phyloP scores from a whole-genome alignment of 306 rosid genomes.

The Hippophae tibetana region DNA sequence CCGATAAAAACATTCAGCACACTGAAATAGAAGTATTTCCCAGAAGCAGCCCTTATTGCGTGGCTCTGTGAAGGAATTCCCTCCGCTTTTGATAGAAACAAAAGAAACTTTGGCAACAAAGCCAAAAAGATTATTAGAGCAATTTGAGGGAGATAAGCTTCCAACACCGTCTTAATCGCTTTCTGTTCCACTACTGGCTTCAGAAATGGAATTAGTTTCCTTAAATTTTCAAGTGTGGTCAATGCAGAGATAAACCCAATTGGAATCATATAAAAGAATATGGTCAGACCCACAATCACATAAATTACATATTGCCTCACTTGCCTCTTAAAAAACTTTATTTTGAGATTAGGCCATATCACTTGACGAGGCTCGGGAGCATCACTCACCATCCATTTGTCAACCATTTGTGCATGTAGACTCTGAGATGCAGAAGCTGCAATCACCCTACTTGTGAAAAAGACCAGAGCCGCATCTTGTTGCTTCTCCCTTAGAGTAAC shows the following conservation, averaged over 20 bases:
- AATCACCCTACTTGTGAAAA: conserved; percentile 53
- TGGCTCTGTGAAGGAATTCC: conserved; percentile 82
- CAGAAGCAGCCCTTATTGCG: conserved; percentile 74
- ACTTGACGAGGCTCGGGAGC: conserved; percentile 77
- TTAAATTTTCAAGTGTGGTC: conserved; percentile 59
- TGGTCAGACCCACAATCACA: conserved; percentile 49
- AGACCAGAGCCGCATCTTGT: conserved; percentile 58
- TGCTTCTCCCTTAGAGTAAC: conserved; percentile 78
- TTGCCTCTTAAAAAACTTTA: conserved; percentile 48
- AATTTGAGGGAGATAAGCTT: conserved; percentile 88
- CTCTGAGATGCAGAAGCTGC: conserved; percentile 93
- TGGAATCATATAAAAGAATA: conserved; percentile 77
- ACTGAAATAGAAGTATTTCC: conserved; percentile 75
- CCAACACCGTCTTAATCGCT: conserved; percentile 53
- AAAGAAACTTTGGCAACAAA: conserved; percentile 67
- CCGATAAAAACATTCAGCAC: conserved; percentile 83
- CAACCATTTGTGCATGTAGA: conserved; percentile 65
- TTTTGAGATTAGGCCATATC: conserved; percentile 69
- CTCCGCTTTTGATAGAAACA: conserved; percentile 63
- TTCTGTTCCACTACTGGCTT: conserved; percentile 33
- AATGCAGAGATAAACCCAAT: conserved; percentile 58
- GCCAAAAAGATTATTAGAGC: conserved; percentile 76
- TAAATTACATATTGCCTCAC: conserved; percentile 59
- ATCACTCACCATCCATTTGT: conserved; percentile 54
- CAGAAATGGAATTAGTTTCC: conserved; percentile 65